phyloP scores from a whole-genome alignment of 2,329 filamentous ascomycete species.

The Westerdykella sp. region DNA sequence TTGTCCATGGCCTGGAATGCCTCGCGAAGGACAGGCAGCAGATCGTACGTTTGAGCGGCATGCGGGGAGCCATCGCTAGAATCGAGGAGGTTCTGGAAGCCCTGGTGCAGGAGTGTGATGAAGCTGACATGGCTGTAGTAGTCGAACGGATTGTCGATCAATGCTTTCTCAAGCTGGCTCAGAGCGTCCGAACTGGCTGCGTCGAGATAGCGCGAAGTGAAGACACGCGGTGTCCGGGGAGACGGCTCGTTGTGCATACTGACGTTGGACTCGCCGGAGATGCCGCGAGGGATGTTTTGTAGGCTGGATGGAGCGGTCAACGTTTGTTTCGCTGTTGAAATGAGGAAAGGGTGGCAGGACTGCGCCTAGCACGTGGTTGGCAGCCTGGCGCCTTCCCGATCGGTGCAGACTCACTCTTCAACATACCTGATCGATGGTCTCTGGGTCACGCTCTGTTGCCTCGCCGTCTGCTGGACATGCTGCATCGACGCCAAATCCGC shows the following conservation, averaged over 20 bases:
- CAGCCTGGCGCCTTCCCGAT: neutral
- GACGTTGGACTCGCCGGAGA: slow-evolving; percentile 40
- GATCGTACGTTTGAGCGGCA: slow-evolving; percentile 39
- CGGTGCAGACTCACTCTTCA: neutral
- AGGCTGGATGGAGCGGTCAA: slow-evolving; percentile 10
- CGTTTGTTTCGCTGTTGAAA: slow-evolving; percentile 4
- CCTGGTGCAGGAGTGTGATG: slow-evolving; percentile 45
- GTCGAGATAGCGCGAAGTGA: slow-evolving; percentile 39
- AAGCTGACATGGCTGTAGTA: slow-evolving; percentile 45
- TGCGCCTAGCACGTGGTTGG: neutral
- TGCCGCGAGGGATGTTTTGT: slow-evolving; percentile 32
- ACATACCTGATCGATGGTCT: slow-evolving; percentile 35
- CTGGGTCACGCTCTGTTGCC: slow-evolving; percentile 31
- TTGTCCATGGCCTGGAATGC: slow-evolving; percentile 55
- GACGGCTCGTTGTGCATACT: slow-evolving; percentile 44
- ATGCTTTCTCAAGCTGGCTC: slow-evolving; percentile 39
- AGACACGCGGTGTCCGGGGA: slow-evolving; percentile 39
- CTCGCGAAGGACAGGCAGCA: slow-evolving; percentile 43
- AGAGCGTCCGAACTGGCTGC: slow-evolving; percentile 40
- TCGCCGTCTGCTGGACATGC: slow-evolving; percentile 39
- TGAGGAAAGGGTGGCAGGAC: neutral
- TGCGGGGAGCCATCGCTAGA: slow-evolving; percentile 20
- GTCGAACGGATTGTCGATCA: slow-evolving; percentile 45
- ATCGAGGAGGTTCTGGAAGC: slow-evolving; percentile 40
- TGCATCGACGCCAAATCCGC: slow-evolving; percentile 47